These are phyloP conservation scores for Ettlia oleoabundans DNA, from an alignment of 139 green algal species.

Conservation along the genomic window DNA sequence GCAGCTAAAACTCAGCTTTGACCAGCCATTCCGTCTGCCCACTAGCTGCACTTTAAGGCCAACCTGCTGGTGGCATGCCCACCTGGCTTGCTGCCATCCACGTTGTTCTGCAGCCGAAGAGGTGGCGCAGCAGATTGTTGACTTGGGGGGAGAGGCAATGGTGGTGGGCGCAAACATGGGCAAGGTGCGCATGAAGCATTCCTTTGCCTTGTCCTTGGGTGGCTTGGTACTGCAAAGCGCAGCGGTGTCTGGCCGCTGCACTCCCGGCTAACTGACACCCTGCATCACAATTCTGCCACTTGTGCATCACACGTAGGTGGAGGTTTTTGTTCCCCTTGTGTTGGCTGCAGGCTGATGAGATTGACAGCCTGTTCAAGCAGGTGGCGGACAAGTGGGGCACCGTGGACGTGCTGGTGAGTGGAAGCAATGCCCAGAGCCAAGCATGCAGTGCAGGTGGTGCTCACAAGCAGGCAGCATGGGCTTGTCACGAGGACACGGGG, in stretches of 20 bases:
- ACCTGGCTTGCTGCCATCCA: not conserved
- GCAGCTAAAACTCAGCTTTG: too few species aligned
- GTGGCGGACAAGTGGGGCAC: conserved; percentile 84
- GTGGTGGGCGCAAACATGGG: conserved; percentile 72
- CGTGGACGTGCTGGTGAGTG: conserved; percentile 92
- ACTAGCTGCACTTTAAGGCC: too few species aligned
- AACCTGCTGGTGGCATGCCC: not conserved
- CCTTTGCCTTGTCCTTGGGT: not conserved
- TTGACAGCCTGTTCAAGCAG: conserved; percentile 67
- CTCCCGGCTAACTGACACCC: not conserved
- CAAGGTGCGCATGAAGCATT: too few species aligned
- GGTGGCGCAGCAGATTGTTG: conserved; percentile 66
- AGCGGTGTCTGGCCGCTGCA: not conserved
- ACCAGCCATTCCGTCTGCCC: too few species aligned
- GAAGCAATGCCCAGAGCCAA: not conserved
- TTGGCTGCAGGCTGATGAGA: conserved; percentile 39
- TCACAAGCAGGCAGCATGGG: not conserved
- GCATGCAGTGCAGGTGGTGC: not conserved
- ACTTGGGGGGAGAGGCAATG: conserved; percentile 78
- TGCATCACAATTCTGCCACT: not conserved
- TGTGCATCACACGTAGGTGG: too few species aligned
- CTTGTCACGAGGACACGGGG: not conserved
- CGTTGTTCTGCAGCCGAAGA: conserved; percentile 71
- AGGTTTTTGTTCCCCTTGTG: not conserved
- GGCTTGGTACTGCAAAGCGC: not conserved